Base-by-base conservation (phyloP, 371 early-diverging fungal species). In the Mortierella sp. region DNA sequence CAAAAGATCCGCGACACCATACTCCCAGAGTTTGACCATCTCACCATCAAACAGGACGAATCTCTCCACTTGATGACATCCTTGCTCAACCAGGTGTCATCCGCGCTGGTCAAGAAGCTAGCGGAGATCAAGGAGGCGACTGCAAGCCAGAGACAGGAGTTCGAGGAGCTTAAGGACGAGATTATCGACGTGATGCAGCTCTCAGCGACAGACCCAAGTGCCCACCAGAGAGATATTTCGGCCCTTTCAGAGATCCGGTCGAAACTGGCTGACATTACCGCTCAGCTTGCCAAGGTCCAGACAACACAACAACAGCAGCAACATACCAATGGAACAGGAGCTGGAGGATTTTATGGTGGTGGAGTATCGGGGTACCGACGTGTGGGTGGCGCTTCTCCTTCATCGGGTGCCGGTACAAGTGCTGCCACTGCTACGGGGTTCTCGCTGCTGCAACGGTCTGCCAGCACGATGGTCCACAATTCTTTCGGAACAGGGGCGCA, bases 141-240 rank as follows among this genome's bases (percentile, higher is more conserved):
- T 10, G 74, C 72, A 19, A 74, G 79, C 21, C 85, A 85, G 42
- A 76, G 85, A 14, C 85, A 85, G 47, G 85, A 85, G 70, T 85
- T 85, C 72, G 85, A 85, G n/a, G 85, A 85, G 47, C 85, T 85
- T 77, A 85, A 85, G 77, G 85, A 85, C n/a, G 85, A 85, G 54
- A 85, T 85, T 16, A 85, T 85, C 14, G 85, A 85, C 45, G 80
- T 85, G 58, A 85, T 85, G 85, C 81, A 85, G 42, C 80, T 85
- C 55, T 85, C 85, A 0, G 85, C 82, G n/a, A 85, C 85, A 3
- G 85, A 81, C 21, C 85, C 85, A 0, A 85, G 82, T 58, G 75
- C 76, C n/a, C 77, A 72, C n/a, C 85, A 85, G 50, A 71, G 82
- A n/a, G 85, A 85, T 8, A 76, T 81, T 34, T 85, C 85, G 3